These are phyloP conservation scores for Uronychia binucleata DNA, from an alignment of 73 alveolate species.

Conservation along the genomic window DNA sequence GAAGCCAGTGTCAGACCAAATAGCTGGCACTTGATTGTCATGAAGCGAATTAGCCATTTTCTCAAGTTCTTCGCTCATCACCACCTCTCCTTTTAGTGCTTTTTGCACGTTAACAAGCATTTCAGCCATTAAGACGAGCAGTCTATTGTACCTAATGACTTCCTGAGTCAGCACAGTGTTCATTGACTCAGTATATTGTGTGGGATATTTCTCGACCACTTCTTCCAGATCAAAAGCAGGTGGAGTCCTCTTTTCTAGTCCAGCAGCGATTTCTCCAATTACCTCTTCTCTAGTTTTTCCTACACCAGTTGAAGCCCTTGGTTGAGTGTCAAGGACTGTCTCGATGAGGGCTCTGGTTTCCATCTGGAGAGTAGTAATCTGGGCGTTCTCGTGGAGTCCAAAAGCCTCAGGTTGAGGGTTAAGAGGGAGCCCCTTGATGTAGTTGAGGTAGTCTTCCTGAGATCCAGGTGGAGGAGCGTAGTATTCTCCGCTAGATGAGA, in stretches of 20 bases:
- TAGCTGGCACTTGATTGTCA: constrained; percentile 91
- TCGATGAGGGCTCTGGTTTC: constrained; percentile 91
- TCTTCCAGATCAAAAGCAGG: constrained; percentile 93
- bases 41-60: constrained; percentile 86
- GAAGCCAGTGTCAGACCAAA: constrained; percentile 95
- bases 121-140: constrained; percentile 88
- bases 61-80: constrained; percentile 95
- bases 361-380: constrained; percentile 92
- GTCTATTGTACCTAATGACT: constrained; percentile 96
- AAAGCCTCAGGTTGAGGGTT: constrained; percentile 97
- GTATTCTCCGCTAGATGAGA: constrained; percentile 93
- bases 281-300: constrained; percentile 95
- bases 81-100: constrained; percentile 95
- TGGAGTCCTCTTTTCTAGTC: constrained; percentile 92
- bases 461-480: constrained; percentile 87
- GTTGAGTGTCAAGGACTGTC: constrained; percentile 91
- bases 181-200: constrained; percentile 96
- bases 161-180: constrained; percentile 98
- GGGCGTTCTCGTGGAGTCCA: constrained; percentile 98
- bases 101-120: constrained; percentile 82
- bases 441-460: constrained; percentile 86
- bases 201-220: constrained; percentile 88
- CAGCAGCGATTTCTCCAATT: constrained; percentile 89
- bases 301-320: constrained; percentile 90
- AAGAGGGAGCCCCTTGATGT: constrained; percentile 85